phyloP scores from a whole-genome alignment of 352 stramenopile genomes.

The Peronospora destructor region DNA sequence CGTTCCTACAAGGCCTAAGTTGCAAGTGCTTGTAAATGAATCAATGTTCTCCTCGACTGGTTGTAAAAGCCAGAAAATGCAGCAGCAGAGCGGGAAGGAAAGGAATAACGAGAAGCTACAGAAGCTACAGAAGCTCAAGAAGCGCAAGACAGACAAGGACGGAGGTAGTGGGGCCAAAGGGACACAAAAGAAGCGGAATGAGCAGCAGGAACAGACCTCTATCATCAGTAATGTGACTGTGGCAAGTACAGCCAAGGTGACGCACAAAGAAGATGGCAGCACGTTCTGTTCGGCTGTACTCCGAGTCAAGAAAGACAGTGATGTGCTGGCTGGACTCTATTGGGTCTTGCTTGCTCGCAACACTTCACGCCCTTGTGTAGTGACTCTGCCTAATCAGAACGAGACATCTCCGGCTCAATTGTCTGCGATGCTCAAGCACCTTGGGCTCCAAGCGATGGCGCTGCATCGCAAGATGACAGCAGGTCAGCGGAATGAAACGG shows the following conservation, averaged over 20 bases:
- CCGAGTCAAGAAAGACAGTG: constrained; percentile 29
- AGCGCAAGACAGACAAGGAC: constrained; percentile 6
- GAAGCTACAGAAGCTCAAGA: constrained; percentile 2
- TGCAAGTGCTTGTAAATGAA: constrained; percentile 30
- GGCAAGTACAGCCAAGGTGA: constrained; percentile 17
- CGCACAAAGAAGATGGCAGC: constrained; percentile 11
- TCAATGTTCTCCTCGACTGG: constrained; percentile 22
- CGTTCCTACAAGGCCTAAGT: too few relatives aligned
- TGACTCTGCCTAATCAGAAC: constrained; percentile 39
- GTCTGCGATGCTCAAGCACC: constrained; percentile 39
- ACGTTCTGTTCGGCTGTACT: constrained; percentile 18
- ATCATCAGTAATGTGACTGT: constrained; percentile 20
- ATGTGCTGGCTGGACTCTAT: constrained; percentile 47
- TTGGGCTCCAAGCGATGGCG: constrained; percentile 53
- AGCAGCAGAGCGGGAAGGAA: neutral
- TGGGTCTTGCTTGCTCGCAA: constrained; percentile 50
- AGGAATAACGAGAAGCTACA: constrained; percentile 10
- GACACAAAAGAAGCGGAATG: constrained; percentile 9
- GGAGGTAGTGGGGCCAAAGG: neutral
- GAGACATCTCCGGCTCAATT: constrained; percentile 27
- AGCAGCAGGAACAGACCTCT: neutral
- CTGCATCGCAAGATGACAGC: constrained; percentile 67
- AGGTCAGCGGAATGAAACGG: constrained; percentile 42
- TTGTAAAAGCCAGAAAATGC: neutral
- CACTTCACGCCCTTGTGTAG: constrained; percentile 35